phyloP scores from a whole-genome alignment of 441 rosid genomes.

The Populus hybrid region DNA sequence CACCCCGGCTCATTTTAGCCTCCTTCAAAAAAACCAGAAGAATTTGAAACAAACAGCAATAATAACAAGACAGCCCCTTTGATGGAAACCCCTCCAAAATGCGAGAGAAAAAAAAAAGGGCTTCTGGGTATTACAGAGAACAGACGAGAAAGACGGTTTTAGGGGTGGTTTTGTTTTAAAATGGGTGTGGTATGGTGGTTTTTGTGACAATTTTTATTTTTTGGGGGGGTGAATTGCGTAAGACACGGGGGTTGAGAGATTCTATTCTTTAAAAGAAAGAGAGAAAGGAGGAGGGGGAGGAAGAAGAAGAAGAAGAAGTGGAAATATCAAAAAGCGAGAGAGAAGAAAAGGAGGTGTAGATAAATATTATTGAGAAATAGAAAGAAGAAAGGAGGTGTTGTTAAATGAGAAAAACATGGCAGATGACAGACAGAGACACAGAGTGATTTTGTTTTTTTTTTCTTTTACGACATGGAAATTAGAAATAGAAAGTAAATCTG shows the following conservation, averaged over 20 bases:
- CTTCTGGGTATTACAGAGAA: not conserved
- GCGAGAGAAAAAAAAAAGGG: not conserved
- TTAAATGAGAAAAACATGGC: constrained; percentile 19
- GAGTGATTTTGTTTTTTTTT: not conserved
- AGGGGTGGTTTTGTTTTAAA: not conserved
- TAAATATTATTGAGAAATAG: not conserved
- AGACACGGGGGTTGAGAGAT: not conserved
- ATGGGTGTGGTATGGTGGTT: too few relatives aligned
- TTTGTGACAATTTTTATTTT: too few relatives aligned
- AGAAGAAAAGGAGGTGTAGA: not conserved
- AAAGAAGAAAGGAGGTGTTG: not conserved
- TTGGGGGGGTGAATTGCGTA: not conserved
- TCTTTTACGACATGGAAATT: not conserved
- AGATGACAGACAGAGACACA: not conserved
- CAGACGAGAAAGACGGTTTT: not conserved
- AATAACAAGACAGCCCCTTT: not conserved
- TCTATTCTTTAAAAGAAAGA: not conserved
- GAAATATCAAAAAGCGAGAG: not conserved
- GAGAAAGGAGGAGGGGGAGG: too few relatives aligned
- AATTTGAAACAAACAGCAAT: constrained; percentile 1
- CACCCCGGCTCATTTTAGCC: constrained; percentile 26
- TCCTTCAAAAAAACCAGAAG: not conserved
- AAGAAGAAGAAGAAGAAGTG: not conserved
- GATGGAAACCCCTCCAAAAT: not conserved
- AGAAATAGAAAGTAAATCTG: not conserved